phyloP scores from a whole-genome alignment of 176 grass and related monocot genomes.

The Canna indica region DNA sequence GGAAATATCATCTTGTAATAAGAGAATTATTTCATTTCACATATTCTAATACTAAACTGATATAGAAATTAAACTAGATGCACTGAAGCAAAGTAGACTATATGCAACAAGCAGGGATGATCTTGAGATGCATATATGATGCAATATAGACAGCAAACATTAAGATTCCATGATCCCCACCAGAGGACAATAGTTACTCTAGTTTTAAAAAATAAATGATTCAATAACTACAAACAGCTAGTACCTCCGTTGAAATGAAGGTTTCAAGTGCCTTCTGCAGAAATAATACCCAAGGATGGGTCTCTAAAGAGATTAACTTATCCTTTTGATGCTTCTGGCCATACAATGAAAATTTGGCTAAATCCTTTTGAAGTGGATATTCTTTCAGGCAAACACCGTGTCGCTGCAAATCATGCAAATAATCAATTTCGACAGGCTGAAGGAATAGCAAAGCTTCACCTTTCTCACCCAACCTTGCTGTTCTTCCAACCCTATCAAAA shows the following conservation, averaged over 20 bases:
- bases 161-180: not conserved
- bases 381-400: slow-evolving; percentile 69
- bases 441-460: slow-evolving; percentile 89
- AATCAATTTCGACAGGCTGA: slow-evolving; percentile 82
- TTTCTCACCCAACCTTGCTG: slow-evolving; percentile 78
- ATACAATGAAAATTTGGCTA: slow-evolving; percentile 56
- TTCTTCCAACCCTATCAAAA: slow-evolving; percentile 76
- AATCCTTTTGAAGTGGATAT: slow-evolving; percentile 69
- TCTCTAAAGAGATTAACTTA: slow-evolving; percentile 60
- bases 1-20: not conserved
- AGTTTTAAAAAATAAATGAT: not conserved
- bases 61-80: not conserved
- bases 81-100: not conserved
- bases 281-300: slow-evolving; percentile 85
- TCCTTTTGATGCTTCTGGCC: slow-evolving; percentile 48
- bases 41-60: not conserved
- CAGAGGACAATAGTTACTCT: not conserved
- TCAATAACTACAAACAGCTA: slow-evolving; percentile 2
- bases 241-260: slow-evolving; percentile 61
- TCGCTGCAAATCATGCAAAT: slow-evolving; percentile 69
- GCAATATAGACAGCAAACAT: not conserved
- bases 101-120: not conserved
- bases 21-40: not conserved
- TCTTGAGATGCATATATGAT: not conserved
- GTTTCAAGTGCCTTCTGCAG: slow-evolving; percentile 68